Evolutionary conservation across 306 rosid species (phyloP).

Genomic region (Vigna radiata): DNA sequence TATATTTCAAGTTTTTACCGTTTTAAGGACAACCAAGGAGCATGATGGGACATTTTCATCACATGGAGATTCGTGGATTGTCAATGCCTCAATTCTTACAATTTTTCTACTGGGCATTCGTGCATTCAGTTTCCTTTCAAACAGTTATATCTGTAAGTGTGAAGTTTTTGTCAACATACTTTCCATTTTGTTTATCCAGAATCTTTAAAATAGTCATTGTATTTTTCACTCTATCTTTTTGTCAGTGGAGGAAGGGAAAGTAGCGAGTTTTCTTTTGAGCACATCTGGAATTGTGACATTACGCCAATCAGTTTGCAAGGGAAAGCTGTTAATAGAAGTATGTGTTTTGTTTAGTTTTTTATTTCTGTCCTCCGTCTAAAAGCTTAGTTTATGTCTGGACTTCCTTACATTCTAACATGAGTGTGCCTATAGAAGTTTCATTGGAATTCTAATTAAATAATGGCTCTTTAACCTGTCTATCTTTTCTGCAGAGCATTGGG

Average conservation of each 20-base stretch:
- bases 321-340: conserved; percentile 68
- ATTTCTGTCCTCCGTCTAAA: conserved; percentile 41
- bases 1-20: conserved; percentile 63
- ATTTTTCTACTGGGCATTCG: conserved; percentile 73
- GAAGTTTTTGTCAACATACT: not conserved
- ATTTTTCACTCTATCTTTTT: conserved; percentile 41
- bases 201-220: conserved; percentile 38
- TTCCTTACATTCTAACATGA: conserved; percentile 30
- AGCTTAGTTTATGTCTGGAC: conserved; percentile 18
- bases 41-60: conserved; percentile 53
- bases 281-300: conserved; percentile 77
- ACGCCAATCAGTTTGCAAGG: conserved; percentile 65
- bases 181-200: conserved; percentile 24
- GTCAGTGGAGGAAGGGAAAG: conserved; percentile 99
- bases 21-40: conserved; percentile 62
- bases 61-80: conserved; percentile 54
- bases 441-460: conserved; percentile 35
- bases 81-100: conserved; percentile 58
- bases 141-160: conserved; percentile 90
- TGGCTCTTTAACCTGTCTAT: conserved; percentile 38
- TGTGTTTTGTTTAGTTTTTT: conserved; percentile 47
- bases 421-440: conserved; percentile 21
- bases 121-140: conserved; percentile 89
- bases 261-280: conserved; percentile 91
- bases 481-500: conserved; percentile 70